These are phyloP conservation scores for Desmodesmus armatus DNA, from an alignment of 139 green algal species.

Conservation along the genomic window DNA sequence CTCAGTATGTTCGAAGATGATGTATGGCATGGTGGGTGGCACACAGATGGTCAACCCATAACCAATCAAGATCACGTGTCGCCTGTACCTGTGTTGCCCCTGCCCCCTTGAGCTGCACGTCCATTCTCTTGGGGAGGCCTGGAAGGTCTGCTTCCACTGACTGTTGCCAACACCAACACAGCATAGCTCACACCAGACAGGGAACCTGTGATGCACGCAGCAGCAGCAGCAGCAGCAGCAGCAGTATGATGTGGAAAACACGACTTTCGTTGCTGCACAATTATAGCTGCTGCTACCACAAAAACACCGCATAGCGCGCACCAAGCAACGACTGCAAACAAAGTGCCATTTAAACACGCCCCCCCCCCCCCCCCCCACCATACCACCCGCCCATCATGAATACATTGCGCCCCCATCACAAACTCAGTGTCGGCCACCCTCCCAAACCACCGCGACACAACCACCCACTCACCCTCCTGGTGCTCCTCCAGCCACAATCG, in stretches of 20 bases:
- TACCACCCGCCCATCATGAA: too few species aligned
- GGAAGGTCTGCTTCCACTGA: conserved; percentile 47
- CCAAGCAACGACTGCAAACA: too few species aligned
- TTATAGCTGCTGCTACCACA: too few species aligned
- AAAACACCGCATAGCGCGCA: too few species aligned
- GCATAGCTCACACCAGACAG: conserved; percentile 20
- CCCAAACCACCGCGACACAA: too few species aligned
- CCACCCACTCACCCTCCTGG: too few species aligned
- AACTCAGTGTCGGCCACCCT: too few species aligned
- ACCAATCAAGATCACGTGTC: not conserved
- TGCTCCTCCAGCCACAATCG: too few species aligned
- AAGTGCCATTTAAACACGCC: too few species aligned
- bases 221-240: conserved; percentile 11
- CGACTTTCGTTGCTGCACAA: not conserved
- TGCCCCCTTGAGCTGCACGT: not conserved
- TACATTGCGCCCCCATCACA: too few species aligned
- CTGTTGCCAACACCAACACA: conserved; percentile 50
- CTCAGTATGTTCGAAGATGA: not conserved
- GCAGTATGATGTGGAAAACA: not conserved
- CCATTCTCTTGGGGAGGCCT: conserved; percentile 11
- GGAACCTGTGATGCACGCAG: too few species aligned
- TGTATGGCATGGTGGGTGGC: not conserved
- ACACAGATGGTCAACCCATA: not conserved
- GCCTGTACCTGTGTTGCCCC: not conserved
- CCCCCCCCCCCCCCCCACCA: too few species aligned